A percentile compares a stretch with the other conserved stretches of the same genome.
Evolutionary conservation across 208 protist genomes (phyloP).

Genomic region (Leishmania aethiopica): DNA sequence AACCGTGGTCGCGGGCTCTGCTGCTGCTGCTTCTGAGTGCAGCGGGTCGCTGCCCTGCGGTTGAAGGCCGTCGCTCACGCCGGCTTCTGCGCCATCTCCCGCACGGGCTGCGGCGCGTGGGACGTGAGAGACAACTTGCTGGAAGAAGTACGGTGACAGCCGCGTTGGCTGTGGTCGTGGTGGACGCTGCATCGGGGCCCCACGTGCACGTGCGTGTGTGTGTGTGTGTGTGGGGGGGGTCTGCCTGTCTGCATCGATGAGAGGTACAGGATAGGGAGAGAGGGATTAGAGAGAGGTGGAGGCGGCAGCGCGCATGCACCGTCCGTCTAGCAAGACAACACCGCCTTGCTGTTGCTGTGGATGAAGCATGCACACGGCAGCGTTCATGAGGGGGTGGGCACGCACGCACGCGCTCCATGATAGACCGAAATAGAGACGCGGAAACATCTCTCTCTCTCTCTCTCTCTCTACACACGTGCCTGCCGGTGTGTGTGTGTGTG

Average conservation of each 20-base stretch:
- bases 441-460: background rate
- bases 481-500: background rate
- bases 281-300: background rate
- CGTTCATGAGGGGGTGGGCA: background rate
- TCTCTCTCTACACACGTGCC: too few species aligned
- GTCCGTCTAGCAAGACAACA: background rate
- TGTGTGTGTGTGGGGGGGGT: too few species aligned
- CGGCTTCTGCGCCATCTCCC: background rate
- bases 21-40: background rate
- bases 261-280: constrained; percentile 8
- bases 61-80: background rate
- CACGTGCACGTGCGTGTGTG: background rate
- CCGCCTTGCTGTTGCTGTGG: background rate
- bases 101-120: background rate
- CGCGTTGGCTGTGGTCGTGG: constrained; percentile 40
- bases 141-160: constrained; percentile 63
- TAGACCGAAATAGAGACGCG: background rate
- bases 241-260: constrained; percentile 2
- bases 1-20: background rate
- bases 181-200: constrained; percentile 14
- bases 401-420: background rate
- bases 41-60: background rate
- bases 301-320: background rate
- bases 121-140: constrained; percentile 37
- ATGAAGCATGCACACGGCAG: background rate